These are phyloP conservation scores for Scleromitrula shiraiana DNA, from an alignment of 2,329 filamentous ascomycete species.

Conservation along the genomic window DNA sequence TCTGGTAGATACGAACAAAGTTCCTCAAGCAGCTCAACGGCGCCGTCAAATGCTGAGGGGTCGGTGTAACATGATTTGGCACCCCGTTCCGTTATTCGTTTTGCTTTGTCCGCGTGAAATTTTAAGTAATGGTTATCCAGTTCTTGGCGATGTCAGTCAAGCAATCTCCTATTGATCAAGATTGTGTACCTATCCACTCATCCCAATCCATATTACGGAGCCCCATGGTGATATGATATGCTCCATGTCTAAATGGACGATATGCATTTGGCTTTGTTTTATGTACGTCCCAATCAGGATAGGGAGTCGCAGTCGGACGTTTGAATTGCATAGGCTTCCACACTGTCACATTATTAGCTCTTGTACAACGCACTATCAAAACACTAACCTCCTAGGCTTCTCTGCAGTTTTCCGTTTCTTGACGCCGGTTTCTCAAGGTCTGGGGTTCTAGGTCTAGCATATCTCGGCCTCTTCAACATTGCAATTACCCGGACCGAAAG, in stretches of 20 bases:
- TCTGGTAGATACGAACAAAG: conserved; percentile 62
- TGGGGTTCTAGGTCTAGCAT: conserved; percentile 21
- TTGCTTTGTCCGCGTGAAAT: conserved; percentile 64
- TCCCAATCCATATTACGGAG: conserved; percentile 30
- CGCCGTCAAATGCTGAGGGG: conserved; percentile 62
- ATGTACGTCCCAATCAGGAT: conserved; percentile 26
- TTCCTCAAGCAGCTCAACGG: conserved; percentile 70
- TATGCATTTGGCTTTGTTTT: conserved; percentile 29
- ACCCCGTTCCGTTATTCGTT: conserved; percentile 59
- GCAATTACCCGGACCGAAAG: conserved; percentile 16
- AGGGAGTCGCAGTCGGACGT: conserved; percentile 24
- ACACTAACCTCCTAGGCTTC: conserved; percentile 23
- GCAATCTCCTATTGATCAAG: background rate
- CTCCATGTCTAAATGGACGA: conserved; percentile 28
- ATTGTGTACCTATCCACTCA: conserved; percentile 28
- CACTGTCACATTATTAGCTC: conserved; percentile 20
- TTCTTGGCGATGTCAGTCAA: conserved; percentile 38
- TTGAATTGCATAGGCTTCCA: conserved; percentile 28
- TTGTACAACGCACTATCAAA: background rate
- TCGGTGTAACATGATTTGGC: conserved; percentile 60
- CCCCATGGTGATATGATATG: conserved; percentile 31
- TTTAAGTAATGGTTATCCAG: conserved; percentile 71
- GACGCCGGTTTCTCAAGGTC: conserved; percentile 25
- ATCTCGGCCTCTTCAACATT: conserved; percentile 19
- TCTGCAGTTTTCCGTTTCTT: conserved; percentile 21